phyloP scores from a whole-genome alignment of 768 basidiomycete genomes.

The Floccularia luteovirens region DNA sequence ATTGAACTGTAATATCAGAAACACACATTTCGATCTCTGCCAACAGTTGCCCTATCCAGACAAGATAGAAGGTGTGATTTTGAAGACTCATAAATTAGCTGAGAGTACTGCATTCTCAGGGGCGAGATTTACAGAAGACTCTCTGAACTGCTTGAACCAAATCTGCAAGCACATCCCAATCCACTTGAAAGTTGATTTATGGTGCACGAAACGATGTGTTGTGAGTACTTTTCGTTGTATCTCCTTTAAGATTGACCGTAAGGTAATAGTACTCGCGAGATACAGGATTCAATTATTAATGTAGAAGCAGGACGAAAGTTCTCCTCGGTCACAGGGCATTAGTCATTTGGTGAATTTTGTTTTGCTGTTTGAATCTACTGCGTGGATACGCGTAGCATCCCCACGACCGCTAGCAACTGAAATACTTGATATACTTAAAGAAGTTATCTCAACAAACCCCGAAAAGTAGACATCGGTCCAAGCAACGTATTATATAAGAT shows the following conservation, averaged over 20 bases:
- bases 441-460: too few species aligned
- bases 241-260: background rate
- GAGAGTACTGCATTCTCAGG: constrained; percentile 20
- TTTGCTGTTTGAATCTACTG: too few species aligned
- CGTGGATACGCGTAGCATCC: too few species aligned
- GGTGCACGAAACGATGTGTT: constrained; percentile 22
- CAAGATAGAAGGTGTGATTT: constrained; percentile 14
- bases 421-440: too few species aligned
- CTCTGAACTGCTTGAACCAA: constrained; percentile 17
- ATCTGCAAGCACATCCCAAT: constrained; percentile 19
- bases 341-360: too few species aligned
- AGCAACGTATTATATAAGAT: too few species aligned
- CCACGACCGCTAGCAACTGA: too few species aligned
- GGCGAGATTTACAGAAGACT: constrained; percentile 12
- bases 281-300: constrained; percentile 17
- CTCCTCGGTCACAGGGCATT: constrained; percentile 18
- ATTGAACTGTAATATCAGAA: constrained; percentile 10
- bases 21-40: constrained; percentile 17
- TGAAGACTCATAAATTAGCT: constrained; percentile 16
- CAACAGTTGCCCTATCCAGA: constrained; percentile 20
- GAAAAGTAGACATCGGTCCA: too few species aligned
- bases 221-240: constrained; percentile 11
- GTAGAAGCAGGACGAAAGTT: constrained; percentile 16
- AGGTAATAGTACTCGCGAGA: constrained; percentile 12
- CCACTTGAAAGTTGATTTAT: constrained; percentile 21